Evolutionary conservation across 163 green algal genomes (phyloP).

Genomic region (Chlorella variabilis): DNA sequence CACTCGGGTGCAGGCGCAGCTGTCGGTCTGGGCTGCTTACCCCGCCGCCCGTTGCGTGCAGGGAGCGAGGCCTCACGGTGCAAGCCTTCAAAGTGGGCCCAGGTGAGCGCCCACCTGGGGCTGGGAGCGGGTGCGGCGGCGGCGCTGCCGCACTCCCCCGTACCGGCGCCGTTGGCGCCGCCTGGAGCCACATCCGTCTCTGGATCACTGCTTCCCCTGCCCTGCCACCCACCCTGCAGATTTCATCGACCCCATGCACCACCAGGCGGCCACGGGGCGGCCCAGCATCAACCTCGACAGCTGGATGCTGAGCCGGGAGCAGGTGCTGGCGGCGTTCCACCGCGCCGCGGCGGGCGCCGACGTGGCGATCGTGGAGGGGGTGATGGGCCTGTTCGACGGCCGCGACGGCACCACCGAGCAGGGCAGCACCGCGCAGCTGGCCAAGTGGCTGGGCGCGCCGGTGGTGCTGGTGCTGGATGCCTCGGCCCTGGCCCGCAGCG

Average conservation of each 20-base stretch:
- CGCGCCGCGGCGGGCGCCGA: constrained; percentile 65
- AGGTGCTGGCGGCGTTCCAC: constrained; percentile 65
- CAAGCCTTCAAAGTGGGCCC: constrained; percentile 87
- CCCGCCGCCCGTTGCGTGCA: constrained; percentile 31
- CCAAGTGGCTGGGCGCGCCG: constrained; percentile 80
- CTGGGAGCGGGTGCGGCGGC: background rate
- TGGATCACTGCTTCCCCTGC: too few relatives aligned
- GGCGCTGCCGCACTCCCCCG: too few relatives aligned
- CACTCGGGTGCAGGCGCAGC: background rate
- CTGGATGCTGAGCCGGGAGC: constrained; percentile 78
- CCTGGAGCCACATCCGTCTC: background rate
- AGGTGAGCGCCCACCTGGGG: constrained; percentile 42
- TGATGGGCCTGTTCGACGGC: constrained; percentile 88
- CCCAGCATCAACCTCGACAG: constrained; percentile 86
- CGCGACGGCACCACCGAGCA: constrained; percentile 72
- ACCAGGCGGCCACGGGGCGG: constrained; percentile 75
- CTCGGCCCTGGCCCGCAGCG: constrained; percentile 68
- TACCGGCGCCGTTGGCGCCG: too few relatives aligned
- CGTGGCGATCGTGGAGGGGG: constrained; percentile 84
- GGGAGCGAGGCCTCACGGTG: constrained; percentile 66
- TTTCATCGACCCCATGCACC: constrained; percentile 80
- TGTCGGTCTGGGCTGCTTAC: background rate
- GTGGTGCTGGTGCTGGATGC: constrained; percentile 91
- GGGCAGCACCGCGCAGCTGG: constrained; percentile 88
- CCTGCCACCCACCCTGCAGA: too few relatives aligned